Evolutionary conservation across 2,329 filamentous ascomycete species (phyloP).

Genomic region (Rutstroemia sydowiana): DNA sequence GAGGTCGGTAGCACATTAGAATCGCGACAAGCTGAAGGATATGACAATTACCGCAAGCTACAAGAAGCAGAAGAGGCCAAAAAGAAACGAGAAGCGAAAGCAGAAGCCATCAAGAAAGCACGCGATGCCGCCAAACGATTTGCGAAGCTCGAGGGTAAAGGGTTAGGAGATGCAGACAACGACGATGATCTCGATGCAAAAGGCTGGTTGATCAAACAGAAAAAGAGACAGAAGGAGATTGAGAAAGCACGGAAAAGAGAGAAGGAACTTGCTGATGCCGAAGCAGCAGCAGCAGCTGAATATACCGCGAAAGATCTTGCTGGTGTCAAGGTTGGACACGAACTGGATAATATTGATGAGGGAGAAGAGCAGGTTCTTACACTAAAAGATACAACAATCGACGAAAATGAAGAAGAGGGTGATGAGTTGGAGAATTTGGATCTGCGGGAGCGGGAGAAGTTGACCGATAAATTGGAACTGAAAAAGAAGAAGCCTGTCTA

Average conservation of each 20-base stretch:
- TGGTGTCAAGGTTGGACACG: conserved; percentile 87
- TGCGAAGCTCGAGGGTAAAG: conserved; percentile 70
- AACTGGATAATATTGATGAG: conserved; percentile 72
- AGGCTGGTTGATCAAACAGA: conserved; percentile 80
- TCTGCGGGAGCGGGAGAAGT: conserved; percentile 62
- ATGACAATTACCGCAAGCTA: conserved; percentile 62
- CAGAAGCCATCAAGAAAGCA: conserved; percentile 78
- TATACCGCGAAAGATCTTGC: conserved; percentile 83
- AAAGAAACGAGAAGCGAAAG: conserved; percentile 69
- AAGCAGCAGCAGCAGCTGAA: conserved; percentile 59
- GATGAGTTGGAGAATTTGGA: conserved; percentile 81
- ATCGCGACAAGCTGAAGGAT: conserved; percentile 63
- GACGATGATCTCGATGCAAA: conserved; percentile 66
- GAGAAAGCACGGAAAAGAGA: conserved; percentile 65
- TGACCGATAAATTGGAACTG: conserved; percentile 68
- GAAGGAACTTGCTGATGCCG: conserved; percentile 71
- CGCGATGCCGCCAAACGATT: conserved; percentile 75
- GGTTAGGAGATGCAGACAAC: conserved; percentile 69
- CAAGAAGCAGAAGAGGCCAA: conserved; percentile 69
- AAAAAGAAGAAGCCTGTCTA: conserved; percentile 90
- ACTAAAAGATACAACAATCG: conserved; percentile 85
- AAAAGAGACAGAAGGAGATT: conserved; percentile 91
- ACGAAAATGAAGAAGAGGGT: conserved; percentile 75
- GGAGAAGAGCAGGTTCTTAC: conserved; percentile 85
- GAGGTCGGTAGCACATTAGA: conserved; percentile 79